Percentiles rank a stretch among this genome's conserved stretches.
phyloP scores from a whole-genome alignment of 1,139 yeast species.

The Pichia sp. region DNA sequence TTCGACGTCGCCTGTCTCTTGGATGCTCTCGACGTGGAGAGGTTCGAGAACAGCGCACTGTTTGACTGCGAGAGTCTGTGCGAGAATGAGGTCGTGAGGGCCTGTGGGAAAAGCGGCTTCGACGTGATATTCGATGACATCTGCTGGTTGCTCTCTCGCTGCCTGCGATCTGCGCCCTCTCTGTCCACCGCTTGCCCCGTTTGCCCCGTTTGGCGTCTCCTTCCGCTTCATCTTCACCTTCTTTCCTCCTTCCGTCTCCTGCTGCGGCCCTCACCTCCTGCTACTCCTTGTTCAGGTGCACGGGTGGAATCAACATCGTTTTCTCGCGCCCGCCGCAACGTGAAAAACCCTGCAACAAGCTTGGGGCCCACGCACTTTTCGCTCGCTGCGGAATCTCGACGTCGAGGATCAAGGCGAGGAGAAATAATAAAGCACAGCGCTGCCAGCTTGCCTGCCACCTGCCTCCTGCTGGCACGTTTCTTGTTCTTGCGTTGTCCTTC shows the following conservation, averaged over 20 bases:
- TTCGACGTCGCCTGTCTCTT: conserved; percentile 62
- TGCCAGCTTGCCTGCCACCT: background rate
- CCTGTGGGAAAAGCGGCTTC: conserved; percentile 57
- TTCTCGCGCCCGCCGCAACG: background rate
- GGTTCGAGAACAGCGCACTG: conserved; percentile 59
- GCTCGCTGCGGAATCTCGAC: background rate
- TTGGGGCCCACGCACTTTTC: background rate
- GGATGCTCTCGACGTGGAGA: conserved; percentile 72
- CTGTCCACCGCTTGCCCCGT: background rate
- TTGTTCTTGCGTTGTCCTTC: background rate
- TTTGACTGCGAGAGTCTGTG: conserved; percentile 60
- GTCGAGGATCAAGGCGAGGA: background rate
- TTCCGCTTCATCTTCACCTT: background rate
- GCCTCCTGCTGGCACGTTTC: background rate
- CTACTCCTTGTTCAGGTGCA: background rate
- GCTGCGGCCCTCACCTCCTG: background rate
- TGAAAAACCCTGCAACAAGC: background rate
- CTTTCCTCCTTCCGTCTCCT: background rate
- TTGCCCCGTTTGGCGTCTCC: background rate
- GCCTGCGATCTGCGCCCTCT: background rate
- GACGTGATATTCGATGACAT: conserved; percentile 16
- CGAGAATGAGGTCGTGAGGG: conserved; percentile 63
- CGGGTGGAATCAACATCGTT: background rate
- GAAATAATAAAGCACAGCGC: background rate
- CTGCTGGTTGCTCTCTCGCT: background rate